A percentile compares a stretch with the other conserved stretches of the same genome.
Evolutionary conservation across 1,284 basidiomycete genomes (phyloP).

Genomic region (Pyrrhoderma lamaoense): DNA sequence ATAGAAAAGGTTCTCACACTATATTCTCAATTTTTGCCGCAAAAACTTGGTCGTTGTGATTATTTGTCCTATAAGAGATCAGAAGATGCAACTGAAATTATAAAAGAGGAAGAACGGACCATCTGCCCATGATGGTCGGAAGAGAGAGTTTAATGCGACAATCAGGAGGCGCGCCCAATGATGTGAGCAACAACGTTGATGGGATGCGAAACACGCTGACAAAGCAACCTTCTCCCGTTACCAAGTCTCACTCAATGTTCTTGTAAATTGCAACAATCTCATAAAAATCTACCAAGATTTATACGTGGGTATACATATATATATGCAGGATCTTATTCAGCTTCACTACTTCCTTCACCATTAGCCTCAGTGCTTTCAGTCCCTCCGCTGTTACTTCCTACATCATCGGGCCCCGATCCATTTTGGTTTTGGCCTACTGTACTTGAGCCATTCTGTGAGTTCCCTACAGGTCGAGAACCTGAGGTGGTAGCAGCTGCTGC

Average conservation of each 20-base stretch:
- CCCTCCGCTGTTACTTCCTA: neutral
- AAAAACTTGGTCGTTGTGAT: slow-evolving; percentile 61
- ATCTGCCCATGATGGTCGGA: slow-evolving; percentile 18
- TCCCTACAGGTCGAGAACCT: slow-evolving; percentile 1
- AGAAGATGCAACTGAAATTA: neutral
- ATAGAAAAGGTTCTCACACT: slow-evolving; percentile 36
- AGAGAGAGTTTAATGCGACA: neutral
- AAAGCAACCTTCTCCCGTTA: neutral
- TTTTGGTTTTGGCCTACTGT: slow-evolving; percentile 4
- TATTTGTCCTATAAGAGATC: slow-evolving; percentile 46
- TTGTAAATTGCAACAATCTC: neutral
- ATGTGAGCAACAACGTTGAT: neutral
- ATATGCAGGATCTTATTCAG: slow-evolving; percentile 8
- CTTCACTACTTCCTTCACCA: slow-evolving; percentile 12
- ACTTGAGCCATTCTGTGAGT: slow-evolving; percentile 5
- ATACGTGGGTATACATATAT: neutral
- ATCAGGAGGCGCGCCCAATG: slow-evolving; percentile 1
- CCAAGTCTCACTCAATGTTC: neutral
- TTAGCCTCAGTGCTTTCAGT: slow-evolving; percentile 12
- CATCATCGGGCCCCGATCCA: neutral
- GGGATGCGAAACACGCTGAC: neutral
- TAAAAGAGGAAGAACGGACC: slow-evolving; percentile 15
- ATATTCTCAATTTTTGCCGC: slow-evolving; percentile 60
- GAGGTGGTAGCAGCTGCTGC: slow-evolving; percentile 16
- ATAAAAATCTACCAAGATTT: neutral